Percentiles rank a stretch among this genome's conserved stretches.
Conservation (phyloP, 495 filamentous ascomycete species). For the Bacidia rubella region DNA sequence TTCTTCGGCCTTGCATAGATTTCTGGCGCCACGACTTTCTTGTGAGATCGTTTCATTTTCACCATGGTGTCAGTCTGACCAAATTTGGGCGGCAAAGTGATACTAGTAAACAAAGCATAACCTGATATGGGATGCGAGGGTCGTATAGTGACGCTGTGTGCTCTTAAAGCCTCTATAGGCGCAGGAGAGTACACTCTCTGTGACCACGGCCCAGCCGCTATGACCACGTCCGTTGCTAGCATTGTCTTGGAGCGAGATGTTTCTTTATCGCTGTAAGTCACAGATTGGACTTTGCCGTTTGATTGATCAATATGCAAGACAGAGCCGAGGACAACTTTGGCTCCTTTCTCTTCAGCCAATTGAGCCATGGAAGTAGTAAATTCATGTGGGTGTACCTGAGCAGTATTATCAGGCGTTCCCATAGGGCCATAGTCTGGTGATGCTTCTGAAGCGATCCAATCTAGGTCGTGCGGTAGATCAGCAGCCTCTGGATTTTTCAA, state of each 20-base stretch:
- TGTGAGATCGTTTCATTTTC: slow-evolving; percentile 39
- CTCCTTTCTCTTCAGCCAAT: slow-evolving; percentile 63
- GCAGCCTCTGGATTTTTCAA: slow-evolving; percentile 43
- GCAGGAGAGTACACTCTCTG: slow-evolving; percentile 54
- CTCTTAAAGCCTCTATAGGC: slow-evolving; percentile 68
- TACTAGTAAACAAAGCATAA: slow-evolving; percentile 84
- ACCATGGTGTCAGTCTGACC: slow-evolving; percentile 25
- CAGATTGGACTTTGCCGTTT: slow-evolving; percentile 41
- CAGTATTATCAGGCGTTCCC: slow-evolving; percentile 65
- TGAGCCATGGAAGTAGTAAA: slow-evolving; percentile 82
- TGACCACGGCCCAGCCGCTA: slow-evolving; percentile 90
- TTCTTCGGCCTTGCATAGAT: slow-evolving; percentile 83
- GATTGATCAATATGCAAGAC: slow-evolving; percentile 49
- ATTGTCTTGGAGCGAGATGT: slow-evolving; percentile 44
- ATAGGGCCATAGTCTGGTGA: slow-evolving; percentile 66
- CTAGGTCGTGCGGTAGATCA: slow-evolving; percentile 62
- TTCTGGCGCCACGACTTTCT: slow-evolving; percentile 63
- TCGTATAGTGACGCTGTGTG: slow-evolving; percentile 80
- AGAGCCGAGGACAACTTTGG: slow-evolving; percentile 53
- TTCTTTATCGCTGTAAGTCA: slow-evolving; percentile 62
- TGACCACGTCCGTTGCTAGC: slow-evolving; percentile 64
- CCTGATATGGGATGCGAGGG: slow-evolving; percentile 62
- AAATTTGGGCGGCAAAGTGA: slow-evolving; percentile 53
- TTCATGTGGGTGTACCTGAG: slow-evolving; percentile 86
- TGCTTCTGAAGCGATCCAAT: slow-evolving; percentile 66